phyloP scores from a whole-genome alignment of 257 asterid species.

The Buddleja alternifolia region DNA sequence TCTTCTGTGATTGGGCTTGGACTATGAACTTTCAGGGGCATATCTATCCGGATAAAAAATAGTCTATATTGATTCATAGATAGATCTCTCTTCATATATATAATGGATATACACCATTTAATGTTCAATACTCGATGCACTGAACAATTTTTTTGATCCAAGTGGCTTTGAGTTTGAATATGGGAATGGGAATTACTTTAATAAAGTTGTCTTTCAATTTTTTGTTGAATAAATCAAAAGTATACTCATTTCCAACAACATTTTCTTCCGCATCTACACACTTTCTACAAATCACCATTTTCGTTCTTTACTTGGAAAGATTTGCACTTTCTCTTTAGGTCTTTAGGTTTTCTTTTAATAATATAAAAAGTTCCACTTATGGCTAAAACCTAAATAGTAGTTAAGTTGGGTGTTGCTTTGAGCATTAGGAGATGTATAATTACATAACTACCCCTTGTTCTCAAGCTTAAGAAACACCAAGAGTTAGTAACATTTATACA shows the following conservation, averaged over 20 bases:
- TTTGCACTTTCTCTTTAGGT: slow-evolving; percentile 42
- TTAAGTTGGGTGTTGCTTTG: slow-evolving; percentile 8
- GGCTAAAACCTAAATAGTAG: slow-evolving; percentile 5
- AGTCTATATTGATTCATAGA: too few species aligned
- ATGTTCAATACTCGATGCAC: too few species aligned
- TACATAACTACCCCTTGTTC: slow-evolving; percentile 4
- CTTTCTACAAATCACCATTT: slow-evolving; percentile 47
- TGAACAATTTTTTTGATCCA: too few species aligned
- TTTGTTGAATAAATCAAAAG: slow-evolving; percentile 47
- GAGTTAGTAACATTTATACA: too few species aligned
- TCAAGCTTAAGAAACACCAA: too few species aligned
- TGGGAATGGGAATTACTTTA: slow-evolving; percentile 44
- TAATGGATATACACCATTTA: too few species aligned
- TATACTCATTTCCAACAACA: slow-evolving; percentile 36
- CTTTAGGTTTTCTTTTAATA: slow-evolving; percentile 35
- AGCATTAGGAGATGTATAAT: not conserved
- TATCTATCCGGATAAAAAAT: too few species aligned
- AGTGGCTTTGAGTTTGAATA: slow-evolving; percentile 27
- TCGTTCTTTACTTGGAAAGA: slow-evolving; percentile 58
- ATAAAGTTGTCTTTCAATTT: slow-evolving; percentile 43
- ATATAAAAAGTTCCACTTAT: too few species aligned
- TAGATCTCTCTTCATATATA: too few species aligned
- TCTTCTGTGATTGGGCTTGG: too few species aligned
- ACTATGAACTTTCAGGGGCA: too few species aligned
- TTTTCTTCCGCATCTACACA: slow-evolving; percentile 21